phyloP scores from a whole-genome alignment of 1,284 basidiomycete species.

The Trichosporon sp. region DNA sequence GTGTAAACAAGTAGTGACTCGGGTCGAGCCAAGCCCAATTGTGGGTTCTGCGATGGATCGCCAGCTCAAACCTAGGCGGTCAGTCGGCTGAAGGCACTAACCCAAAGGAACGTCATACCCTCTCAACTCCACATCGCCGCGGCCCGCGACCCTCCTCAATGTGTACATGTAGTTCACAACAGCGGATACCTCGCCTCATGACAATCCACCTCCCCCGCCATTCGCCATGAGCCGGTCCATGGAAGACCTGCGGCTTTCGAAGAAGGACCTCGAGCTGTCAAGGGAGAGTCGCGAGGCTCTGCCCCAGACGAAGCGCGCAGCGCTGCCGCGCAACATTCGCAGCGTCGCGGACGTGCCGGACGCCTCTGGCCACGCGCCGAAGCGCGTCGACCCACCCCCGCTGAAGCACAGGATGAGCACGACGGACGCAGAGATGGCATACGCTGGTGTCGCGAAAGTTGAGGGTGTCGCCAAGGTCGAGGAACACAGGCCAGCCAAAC shows the following conservation, averaged over 20 bases:
- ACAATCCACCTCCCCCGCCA: not conserved
- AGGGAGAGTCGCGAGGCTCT: not conserved
- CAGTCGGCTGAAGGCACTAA: not conserved
- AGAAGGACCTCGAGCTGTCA: not conserved
- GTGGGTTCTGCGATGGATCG: not conserved
- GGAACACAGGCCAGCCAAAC: too few relatives aligned
- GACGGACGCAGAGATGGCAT: not conserved
- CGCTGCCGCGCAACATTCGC: not conserved
- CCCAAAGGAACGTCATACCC: conserved; percentile 3
- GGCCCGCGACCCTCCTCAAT: too few relatives aligned
- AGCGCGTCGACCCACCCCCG: not conserved
- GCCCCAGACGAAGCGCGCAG: not conserved
- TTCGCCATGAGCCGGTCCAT: conserved; percentile 2
- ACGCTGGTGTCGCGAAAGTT: not conserved
- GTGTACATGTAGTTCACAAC: not conserved
- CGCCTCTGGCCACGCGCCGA: not conserved
- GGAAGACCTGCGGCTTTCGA: not conserved
- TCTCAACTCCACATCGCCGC: not conserved
- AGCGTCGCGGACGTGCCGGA: not conserved
- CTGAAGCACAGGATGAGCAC: not conserved
- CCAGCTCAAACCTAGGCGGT: not conserved
- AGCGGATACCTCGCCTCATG: not conserved
- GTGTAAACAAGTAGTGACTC: not conserved
- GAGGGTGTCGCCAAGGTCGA: too few relatives aligned
- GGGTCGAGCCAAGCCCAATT: not conserved